Evolutionary conservation across 192 early-diverging fungal genomes (phyloP).

Genomic region (Haplosporangium gracile): DNA sequence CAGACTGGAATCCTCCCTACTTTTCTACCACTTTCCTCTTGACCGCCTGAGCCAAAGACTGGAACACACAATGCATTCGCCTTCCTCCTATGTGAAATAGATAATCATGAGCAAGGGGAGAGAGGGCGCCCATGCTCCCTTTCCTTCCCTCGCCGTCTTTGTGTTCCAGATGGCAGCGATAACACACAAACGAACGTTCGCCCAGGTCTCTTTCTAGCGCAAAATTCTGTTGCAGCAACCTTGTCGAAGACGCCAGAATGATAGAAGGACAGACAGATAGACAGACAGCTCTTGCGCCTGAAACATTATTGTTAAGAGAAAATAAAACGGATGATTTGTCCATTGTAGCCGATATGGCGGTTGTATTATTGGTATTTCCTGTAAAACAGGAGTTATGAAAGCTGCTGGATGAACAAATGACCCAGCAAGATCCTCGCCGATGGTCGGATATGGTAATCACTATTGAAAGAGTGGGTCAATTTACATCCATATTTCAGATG

Average conservation of each 20-base stretch:
- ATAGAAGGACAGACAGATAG: neutral
- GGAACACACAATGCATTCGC: too few relatives aligned
- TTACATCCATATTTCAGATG: neutral
- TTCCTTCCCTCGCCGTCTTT: neutral
- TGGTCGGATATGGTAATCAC: slow-evolving; percentile 82
- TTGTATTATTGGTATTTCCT: neutral
- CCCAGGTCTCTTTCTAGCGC: neutral
- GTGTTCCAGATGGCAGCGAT: neutral
- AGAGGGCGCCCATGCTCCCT: neutral
- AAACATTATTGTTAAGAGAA: neutral
- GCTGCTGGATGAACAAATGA: slow-evolving; percentile 77
- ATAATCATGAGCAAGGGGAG: neutral
- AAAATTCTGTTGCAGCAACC: neutral
- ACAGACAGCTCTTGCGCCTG: neutral
- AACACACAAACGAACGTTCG: neutral
- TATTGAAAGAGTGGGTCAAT: slow-evolving; percentile 19
- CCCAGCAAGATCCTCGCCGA: slow-evolving; percentile 78
- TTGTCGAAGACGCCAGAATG: neutral
- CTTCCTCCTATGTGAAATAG: neutral
- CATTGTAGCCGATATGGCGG: neutral
- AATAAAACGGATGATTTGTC: neutral
- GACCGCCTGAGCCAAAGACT: too few relatives aligned
- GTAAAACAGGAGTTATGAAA: slow-evolving; percentile 18
- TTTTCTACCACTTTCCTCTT: too few relatives aligned
- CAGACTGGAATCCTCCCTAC: too few relatives aligned